Conservation (phyloP, 1,139 yeast species). For the Diutina rugosa region DNA sequence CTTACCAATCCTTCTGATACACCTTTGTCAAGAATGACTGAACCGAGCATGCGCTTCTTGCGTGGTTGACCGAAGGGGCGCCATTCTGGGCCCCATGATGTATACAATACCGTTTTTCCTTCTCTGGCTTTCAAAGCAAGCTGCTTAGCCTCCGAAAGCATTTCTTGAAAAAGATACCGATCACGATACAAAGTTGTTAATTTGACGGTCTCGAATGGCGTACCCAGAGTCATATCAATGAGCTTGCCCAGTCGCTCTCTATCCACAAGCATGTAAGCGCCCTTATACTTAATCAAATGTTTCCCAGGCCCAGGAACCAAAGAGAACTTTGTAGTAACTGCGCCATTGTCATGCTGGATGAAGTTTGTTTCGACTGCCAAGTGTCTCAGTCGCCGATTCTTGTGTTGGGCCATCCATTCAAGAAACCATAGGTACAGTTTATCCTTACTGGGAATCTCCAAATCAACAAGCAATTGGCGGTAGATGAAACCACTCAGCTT, state of each 20-base stretch:
- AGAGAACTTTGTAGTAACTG: conserved; percentile 75
- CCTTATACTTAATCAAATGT: conserved; percentile 73
- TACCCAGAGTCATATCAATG: conserved; percentile 80
- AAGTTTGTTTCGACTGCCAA: conserved; percentile 81
- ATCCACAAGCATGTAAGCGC: conserved; percentile 79
- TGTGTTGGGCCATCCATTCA: conserved; percentile 90
- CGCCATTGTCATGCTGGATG: conserved; percentile 86
- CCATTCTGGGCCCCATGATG: conserved; percentile 99
- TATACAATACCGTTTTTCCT: conserved; percentile 87
- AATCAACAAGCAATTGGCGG: conserved; percentile 76
- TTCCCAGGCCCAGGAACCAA: conserved; percentile 98
- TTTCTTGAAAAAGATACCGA: conserved; percentile 53
- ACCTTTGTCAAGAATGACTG: conserved; percentile 75
- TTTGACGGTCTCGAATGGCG: conserved; percentile 93
- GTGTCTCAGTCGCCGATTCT: conserved; percentile 65
- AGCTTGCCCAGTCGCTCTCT: conserved; percentile 85
- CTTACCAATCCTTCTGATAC: conserved; percentile 48
- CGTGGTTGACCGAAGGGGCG: conserved; percentile 96
- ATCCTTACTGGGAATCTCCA: conserved; percentile 89
- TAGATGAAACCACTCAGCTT: conserved; percentile 58
- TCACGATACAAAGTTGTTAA: conserved; percentile 83
- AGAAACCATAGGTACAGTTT: conserved; percentile 90
- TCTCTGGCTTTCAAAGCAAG: conserved; percentile 76
- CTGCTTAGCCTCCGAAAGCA: conserved; percentile 72
- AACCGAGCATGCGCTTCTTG: conserved; percentile 69